These are phyloP conservation scores for Rutstroemia sp. DNA, from an alignment of 2,329 filamentous ascomycete species.

Conservation along the genomic window DNA sequence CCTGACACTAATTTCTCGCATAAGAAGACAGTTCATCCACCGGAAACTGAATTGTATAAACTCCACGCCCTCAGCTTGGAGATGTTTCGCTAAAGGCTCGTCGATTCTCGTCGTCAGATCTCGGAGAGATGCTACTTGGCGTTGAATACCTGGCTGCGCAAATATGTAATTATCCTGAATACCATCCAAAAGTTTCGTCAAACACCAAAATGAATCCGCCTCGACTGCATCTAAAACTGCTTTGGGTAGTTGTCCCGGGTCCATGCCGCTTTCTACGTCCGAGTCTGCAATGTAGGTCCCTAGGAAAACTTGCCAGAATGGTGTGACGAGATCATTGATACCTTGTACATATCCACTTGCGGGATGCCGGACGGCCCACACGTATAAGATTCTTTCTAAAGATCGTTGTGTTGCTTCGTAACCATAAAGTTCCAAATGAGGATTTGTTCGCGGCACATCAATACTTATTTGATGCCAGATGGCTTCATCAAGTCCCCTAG, in stretches of 20 bases:
- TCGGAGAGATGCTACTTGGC: constrained; percentile 81
- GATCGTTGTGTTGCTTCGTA: constrained; percentile 95
- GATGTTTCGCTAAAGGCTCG: constrained; percentile 71
- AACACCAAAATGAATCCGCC: constrained; percentile 96
- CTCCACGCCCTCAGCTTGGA: constrained; percentile 86
- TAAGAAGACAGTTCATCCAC: constrained; percentile 99
- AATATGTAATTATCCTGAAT: constrained; percentile 99
- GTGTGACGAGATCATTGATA: constrained; percentile 95
- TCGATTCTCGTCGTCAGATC: constrained; percentile 92
- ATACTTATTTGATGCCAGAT: constrained; percentile 99
- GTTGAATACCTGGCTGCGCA: constrained; percentile 91
- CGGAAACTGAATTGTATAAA: constrained; percentile 99
- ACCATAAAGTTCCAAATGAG: constrained; percentile 87
- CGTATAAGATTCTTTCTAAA: constrained; percentile 87
- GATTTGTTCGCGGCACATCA: constrained; percentile 92
- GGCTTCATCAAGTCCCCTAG: constrained; percentile 80
- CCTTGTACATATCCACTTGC: constrained; percentile 97
- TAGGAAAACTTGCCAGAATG: constrained; percentile 96
- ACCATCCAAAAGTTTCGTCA: constrained; percentile 95
- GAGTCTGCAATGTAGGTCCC: constrained; percentile 91
- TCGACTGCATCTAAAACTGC: constrained; percentile 93
- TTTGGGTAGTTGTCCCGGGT: constrained; percentile 86
- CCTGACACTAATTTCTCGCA: constrained; percentile 93
- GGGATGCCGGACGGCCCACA: constrained; percentile 96
- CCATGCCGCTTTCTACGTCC: constrained; percentile 90